Evolutionary conservation across 2,329 filamentous ascomycete species (phyloP), one percentile per base, ranked within the genome.

Genomic region (Penicillium griseofulvum): DNA sequence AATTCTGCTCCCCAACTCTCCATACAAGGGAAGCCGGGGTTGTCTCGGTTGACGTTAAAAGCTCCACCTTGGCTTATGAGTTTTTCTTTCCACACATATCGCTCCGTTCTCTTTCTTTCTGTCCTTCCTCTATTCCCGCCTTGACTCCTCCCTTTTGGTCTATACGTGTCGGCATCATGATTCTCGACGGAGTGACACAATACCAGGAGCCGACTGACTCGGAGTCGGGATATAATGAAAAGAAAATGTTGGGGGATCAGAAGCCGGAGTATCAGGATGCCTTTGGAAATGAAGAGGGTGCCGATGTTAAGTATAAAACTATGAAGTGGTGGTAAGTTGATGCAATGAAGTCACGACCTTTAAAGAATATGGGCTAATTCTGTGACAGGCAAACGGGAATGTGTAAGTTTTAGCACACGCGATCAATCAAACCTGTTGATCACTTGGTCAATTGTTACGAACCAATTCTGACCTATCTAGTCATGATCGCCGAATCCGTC

Each of bases 401-500:
- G 62, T 63, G 60, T 64, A 50, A 54, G 61, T 60, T 12, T n/a
- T 39, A 19, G 12, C 17, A 33, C 9, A 14, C 16, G 12, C 24
- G n/a, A 19, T 50, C n/a, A 10, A 16, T 12, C 28, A 17, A 10
- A 24, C 4, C 9, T 33, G 4, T 39, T 12, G 12, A 29, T 31
- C 46, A 3, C 3, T 49, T n/a, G 12, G n/a, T 39, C 14, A 5
- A 1, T 16, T n/a, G 3, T 12, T 10, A n/a, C 7, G 49, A 17
- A 44, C 26, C 22, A 42, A 28, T 11, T 41, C 46, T 55, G 39
- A 61, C 37, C 17, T n/a, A 29, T 38, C 24, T 46, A 64, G 61
- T 64, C 24, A 64, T 64, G 62, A 64, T 64, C 37, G 62, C 62
- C 17, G 62, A 64, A 48, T 63, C 62, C 17, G 60, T 64, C 36